Percentiles rank a stretch among this genome's conserved stretches.
These are phyloP conservation scores for Marasmius tenuissimus DNA, from an alignment of 1,284 basidiomycete genomes.

Conservation along the genomic window DNA sequence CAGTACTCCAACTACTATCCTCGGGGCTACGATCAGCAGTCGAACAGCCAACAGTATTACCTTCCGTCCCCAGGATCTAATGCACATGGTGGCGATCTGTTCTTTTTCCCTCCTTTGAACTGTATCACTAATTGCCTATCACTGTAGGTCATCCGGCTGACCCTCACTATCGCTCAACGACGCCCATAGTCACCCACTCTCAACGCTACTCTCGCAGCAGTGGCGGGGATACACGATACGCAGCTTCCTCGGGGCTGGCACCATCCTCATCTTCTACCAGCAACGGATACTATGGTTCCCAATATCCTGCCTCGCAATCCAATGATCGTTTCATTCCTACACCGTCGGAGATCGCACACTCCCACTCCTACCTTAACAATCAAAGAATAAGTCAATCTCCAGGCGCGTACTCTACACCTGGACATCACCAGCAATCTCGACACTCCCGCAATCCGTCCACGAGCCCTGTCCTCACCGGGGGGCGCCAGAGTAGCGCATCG, in stretches of 20 bases:
- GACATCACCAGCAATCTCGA: conserved; percentile 31
- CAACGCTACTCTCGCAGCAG: conserved; percentile 29
- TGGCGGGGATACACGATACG: conserved; percentile 31
- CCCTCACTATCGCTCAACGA: conserved; percentile 36
- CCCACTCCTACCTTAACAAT: conserved; percentile 36
- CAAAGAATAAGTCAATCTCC: conserved; percentile 27
- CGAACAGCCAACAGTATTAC: conserved; percentile 32
- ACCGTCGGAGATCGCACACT: conserved; percentile 46
- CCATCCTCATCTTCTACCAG: conserved; percentile 26
- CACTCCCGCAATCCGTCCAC: conserved; percentile 33
- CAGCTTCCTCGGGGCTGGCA: conserved; percentile 25
- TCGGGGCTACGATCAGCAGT: conserved; percentile 11
- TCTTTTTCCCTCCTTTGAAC: neutral
- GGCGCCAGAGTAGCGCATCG: conserved; percentile 30
- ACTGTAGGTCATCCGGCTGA: conserved; percentile 21
- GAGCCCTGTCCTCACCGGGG: conserved; percentile 26
- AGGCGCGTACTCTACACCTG: conserved; percentile 31
- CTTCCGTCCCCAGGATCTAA: conserved; percentile 11
- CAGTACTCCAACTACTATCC: conserved; percentile 3
- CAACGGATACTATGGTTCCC: conserved; percentile 25
- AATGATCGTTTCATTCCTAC: conserved; percentile 52
- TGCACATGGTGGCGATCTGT: conserved; percentile 7
- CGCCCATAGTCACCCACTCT: conserved; percentile 29
- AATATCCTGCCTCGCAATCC: conserved; percentile 28
- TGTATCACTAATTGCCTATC: conserved; percentile 8